phyloP scores from a whole-genome alignment of 164 flowering plant genomes.

The Buxus sempervirens region DNA sequence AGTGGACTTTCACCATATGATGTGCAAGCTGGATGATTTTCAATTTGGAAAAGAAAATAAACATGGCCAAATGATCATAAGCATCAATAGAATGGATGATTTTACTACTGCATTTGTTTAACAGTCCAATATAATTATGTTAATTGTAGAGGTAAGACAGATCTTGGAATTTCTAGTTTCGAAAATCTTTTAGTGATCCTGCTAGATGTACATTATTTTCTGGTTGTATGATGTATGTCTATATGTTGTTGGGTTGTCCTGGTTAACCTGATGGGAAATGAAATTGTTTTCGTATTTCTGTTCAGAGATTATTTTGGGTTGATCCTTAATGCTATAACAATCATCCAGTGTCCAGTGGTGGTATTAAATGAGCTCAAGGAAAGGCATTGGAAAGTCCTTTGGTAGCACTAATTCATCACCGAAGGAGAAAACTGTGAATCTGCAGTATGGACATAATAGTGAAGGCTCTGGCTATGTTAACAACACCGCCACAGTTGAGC shows the following conservation, averaged over 20 bases:
- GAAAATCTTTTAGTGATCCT: not conserved
- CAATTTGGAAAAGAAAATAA: too few relatives aligned
- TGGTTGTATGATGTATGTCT: not conserved
- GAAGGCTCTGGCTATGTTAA: constrained; percentile 12
- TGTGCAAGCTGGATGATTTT: not conserved
- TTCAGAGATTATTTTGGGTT: not conserved
- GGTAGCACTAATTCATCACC: constrained; percentile 6
- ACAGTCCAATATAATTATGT: too few relatives aligned
- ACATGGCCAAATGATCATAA: too few relatives aligned
- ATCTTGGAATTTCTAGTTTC: not conserved
- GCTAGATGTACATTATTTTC: not conserved
- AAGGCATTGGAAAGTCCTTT: constrained; percentile 19
- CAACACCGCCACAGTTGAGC: constrained; percentile 21
- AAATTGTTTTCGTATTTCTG: not conserved
- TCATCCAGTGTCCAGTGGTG: constrained; percentile 5
- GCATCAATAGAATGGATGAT: too few relatives aligned
- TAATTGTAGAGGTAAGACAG: not conserved
- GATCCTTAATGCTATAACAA: not conserved
- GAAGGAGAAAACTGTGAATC: constrained; percentile 16
- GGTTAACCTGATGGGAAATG: not conserved
- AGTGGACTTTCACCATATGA: not conserved
- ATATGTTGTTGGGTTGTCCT: not conserved
- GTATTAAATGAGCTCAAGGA: constrained; percentile 18
- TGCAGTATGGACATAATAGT: constrained; percentile 11
- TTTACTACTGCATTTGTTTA: too few relatives aligned